A percentile compares a stretch with the other conserved stretches of the same genome.
These are phyloP conservation scores for Pezicula neosporulosa DNA, from an alignment of 2,329 filamentous ascomycete genomes.

Conservation along the genomic window DNA sequence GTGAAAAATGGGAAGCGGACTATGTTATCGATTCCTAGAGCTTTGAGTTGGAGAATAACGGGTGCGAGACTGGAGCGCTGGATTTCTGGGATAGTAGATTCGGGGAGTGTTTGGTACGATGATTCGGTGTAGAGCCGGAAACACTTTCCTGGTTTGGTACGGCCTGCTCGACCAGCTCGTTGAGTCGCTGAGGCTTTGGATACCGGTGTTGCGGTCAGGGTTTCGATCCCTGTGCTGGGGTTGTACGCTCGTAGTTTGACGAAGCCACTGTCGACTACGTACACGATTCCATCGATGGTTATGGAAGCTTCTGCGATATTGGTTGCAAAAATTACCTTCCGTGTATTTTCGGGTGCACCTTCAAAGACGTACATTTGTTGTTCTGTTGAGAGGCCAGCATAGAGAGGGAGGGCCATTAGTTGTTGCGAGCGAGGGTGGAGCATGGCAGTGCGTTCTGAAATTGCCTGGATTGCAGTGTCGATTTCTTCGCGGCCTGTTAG, in stretches of 20 bases:
- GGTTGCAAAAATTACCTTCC: constrained; percentile 90
- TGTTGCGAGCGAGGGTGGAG: constrained; percentile 56
- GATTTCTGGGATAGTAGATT: constrained; percentile 81
- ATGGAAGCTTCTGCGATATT: constrained; percentile 97
- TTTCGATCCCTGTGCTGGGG: constrained; percentile 81
- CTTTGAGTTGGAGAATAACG: constrained; percentile 86
- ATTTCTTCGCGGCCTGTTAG: constrained; percentile 93
- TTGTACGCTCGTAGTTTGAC: constrained; percentile 88
- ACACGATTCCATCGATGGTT: constrained; percentile 88
- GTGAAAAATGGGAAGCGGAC: constrained; percentile 87
- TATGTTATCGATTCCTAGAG: constrained; percentile 91
- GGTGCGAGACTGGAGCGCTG: constrained; percentile 89
- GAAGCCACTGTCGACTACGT: constrained; percentile 86
- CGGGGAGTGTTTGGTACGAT: constrained; percentile 61
- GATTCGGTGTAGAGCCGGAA: constrained; percentile 87
- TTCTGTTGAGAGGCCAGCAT: constrained; percentile 83
- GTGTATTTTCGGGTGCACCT: constrained; percentile 71
- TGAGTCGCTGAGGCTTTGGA: constrained; percentile 94
- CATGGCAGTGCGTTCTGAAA: constrained; percentile 67
- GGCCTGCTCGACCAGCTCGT: constrained; percentile 82
- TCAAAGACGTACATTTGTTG: constrained; percentile 97
- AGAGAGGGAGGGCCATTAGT: constrained; percentile 74
- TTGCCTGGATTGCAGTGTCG: constrained; percentile 73
- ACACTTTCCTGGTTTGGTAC: constrained; percentile 89
- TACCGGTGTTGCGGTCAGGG: constrained; percentile 74